Conservation (phyloP, 495 filamentous ascomycete species). For the Podospora pseudocomata region DNA sequence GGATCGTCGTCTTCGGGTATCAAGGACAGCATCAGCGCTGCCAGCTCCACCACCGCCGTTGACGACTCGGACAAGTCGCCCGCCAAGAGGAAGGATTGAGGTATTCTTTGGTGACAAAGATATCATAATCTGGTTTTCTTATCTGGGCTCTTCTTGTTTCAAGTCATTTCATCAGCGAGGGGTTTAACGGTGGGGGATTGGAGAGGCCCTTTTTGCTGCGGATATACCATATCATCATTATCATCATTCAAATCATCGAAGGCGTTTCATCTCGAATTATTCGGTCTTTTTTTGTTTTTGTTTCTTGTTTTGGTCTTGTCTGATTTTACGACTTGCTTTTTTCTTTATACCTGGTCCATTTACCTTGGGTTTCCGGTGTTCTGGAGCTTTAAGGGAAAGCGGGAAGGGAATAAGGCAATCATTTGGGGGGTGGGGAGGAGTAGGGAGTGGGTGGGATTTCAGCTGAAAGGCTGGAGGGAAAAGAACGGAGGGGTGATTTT, state of each 20-base stretch:
- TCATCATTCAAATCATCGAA: neutral
- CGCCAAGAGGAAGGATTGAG: constrained; percentile 18
- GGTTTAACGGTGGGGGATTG: neutral
- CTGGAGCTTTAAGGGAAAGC: neutral
- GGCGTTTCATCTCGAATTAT: neutral
- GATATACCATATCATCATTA: constrained; percentile 2
- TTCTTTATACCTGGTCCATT: neutral
- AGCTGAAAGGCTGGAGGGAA: neutral
- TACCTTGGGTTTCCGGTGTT: neutral
- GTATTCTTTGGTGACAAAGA: neutral
- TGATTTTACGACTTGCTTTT: neutral
- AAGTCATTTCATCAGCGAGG: neutral
- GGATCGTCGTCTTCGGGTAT: constrained; percentile 3
- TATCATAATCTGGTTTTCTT: constrained; percentile 6
- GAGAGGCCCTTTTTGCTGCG: neutral
- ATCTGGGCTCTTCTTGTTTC: neutral
- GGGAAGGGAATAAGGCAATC: neutral
- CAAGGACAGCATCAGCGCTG: constrained; percentile 19
- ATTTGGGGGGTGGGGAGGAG: neutral
- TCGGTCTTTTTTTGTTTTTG: neutral
- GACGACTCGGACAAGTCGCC: constrained; percentile 8
- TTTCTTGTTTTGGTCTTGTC: neutral
- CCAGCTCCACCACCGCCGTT: constrained; percentile 11
- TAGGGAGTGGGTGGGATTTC: neutral
- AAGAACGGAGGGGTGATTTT: neutral